Evolutionary conservation across 768 basidiomycete genomes (phyloP), one percentile per base, ranked within the genome.

Genomic region (Lentinula raphanica): DNA sequence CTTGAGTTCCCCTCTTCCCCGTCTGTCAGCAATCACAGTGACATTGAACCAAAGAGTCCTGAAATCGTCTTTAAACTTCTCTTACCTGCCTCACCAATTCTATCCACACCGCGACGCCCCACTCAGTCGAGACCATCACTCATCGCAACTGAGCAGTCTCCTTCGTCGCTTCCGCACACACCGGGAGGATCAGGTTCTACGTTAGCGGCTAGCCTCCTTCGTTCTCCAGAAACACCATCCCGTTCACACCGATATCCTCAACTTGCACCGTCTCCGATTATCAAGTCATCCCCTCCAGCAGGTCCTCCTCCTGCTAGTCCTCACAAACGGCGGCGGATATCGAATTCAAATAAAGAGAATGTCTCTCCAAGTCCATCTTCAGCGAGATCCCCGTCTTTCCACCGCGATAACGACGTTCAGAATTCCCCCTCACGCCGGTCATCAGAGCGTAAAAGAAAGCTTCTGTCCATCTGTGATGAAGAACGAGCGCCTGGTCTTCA

Each of bases 331-430:
- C 68, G 72, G 60, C 53, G 69, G 28, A 68, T 65, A 15, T 62
- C 64, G 7, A 70, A 86, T 67, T 62, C 64, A 6, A 70, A 86
- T 67, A 89, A 90, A 70, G 88, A 90, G 66, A 90, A 90, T 79
- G 0, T 84, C 82, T 32, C 60, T 66, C 55, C 63, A 39, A 45
- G 44, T 58, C 55, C 63, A 38, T 49, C 39, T 58, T 39, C 31
- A 21, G 42, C 54, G 8, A 44, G 13, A 5, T 56, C 28, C 15
- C 19, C 50, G 17, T 28, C 42, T 2, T 39, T 19, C 21, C 36
- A 21, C 11, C 32, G 51, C n/a, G 51, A 25, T 23, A 35, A 9
- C 12, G n/a, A 17, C 15, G 13, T 25, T 11, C 19, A 23, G 3
- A 15, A 15, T 23, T 53, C 51, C 21, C 51, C 51, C 27, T 39